Evolutionary conservation across 2,329 filamentous ascomycete genomes (phyloP), one percentile per base, ranked within the genome.

Genomic region (Clonostachys solani): DNA sequence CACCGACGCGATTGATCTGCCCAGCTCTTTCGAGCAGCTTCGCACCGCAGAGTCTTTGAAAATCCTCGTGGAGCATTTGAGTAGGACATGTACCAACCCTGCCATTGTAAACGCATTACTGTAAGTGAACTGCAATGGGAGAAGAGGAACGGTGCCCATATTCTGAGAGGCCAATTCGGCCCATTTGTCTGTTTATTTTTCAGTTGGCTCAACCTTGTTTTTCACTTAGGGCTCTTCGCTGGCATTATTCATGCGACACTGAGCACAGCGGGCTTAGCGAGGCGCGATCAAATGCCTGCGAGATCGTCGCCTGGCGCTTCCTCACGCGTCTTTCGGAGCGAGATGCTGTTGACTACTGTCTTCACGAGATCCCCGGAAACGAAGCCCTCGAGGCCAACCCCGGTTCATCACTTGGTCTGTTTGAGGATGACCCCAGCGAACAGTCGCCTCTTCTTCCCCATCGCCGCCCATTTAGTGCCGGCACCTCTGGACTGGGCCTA

Each of bases 301-400:
- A 92, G 68, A 86, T 90, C 50, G 86, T 90, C 13, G 88, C 88
- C 36, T 91, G 87, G 84, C 80, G 87, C 38, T 89, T 90, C 55
- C 71, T 92, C 37, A 82, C 81, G 15, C 82, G 81, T 47, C 70
- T 91, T 34, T 85, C 84, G 3, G 86, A 90, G 59, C 73, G 81
- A 19, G 87, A 92, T 56, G 83, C 83, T 7, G 84, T 92, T 23
- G 82, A 89, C 47, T 88, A 77, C 57, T 86, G 89, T 47, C 76
- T 91, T 34, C 84, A 84, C 54, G 87, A 92, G 60, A 79, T 91
- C 42, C 83, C 85, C 8, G 59, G 45, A 13, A 46, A 62, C 17
- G 51, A 60, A 5, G 52, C 50, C 13, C 54, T 54, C 8, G 48
- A 58, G 19, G 35, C 44, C 15, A 42, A 47, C n/a, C 45, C 40